Conservation (phyloP, 1,284 basidiomycete species). For the Trichosporon sp. region DNA sequence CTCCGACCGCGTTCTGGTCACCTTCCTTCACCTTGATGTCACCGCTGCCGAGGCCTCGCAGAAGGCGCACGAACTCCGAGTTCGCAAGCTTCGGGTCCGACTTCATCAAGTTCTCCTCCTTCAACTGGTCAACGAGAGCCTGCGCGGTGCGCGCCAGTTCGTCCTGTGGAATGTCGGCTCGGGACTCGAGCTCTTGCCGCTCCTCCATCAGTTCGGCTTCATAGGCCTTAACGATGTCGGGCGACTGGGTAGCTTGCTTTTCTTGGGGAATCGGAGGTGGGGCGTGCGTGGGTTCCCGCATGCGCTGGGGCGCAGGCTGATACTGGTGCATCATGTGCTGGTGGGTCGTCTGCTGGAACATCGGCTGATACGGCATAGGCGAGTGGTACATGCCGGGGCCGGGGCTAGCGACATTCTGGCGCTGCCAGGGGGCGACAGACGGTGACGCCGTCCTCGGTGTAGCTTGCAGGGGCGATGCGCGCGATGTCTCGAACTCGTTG, state of each 20-base stretch:
- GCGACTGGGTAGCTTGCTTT: background rate
- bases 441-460: constrained; percentile 4
- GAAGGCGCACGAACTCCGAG: constrained; percentile 80
- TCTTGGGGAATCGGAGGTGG: background rate
- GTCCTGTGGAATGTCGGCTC: constrained; percentile 47
- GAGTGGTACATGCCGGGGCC: constrained; percentile 13
- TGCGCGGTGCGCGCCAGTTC: constrained; percentile 72
- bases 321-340: constrained; percentile 6
- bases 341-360: constrained; percentile 5
- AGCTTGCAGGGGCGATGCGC: constrained; percentile 5
- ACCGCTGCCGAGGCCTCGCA: constrained; percentile 77
- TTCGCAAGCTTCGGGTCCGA: constrained; percentile 79
- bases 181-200: background rate
- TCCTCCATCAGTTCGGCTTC: constrained; percentile 7
- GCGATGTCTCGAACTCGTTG: constrained; percentile 21
- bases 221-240: background rate
- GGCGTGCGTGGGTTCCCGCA: constrained; percentile 3
- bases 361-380: constrained; percentile 9
- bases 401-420: background rate
- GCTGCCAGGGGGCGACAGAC: constrained; percentile 21
- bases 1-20: constrained; percentile 14
- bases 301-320: constrained; percentile 1
- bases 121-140: constrained; percentile 64
- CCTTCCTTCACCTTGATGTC: constrained; percentile 72
- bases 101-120: constrained; percentile 42